Conservation (phyloP, 2,329 filamentous ascomycete genomes). For the Ramularia endophylla region DNA sequence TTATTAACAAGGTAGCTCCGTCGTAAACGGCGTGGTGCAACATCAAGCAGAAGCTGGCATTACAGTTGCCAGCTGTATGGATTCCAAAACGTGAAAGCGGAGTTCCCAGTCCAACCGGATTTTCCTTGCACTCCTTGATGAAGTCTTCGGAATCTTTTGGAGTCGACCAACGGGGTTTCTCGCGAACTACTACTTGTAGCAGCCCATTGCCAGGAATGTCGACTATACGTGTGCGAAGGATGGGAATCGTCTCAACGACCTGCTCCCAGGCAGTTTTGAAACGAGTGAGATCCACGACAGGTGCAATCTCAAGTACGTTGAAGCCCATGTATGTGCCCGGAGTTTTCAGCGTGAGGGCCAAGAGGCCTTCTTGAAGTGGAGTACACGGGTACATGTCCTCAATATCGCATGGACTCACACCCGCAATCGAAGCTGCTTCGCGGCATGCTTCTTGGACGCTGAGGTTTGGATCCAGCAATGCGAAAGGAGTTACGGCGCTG, state of each 20-base stretch:
- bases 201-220: conserved; percentile 6
- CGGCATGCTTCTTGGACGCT: background rate
- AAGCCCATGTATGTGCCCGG: conserved; percentile 50
- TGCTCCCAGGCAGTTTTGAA: conserved; percentile 35
- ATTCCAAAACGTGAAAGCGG: conserved; percentile 35
- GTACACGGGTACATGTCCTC: conserved; percentile 47
- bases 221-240: conserved; percentile 34
- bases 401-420: conserved; percentile 20
- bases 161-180: conserved; percentile 26
- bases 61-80: conserved; percentile 17
- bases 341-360: conserved; percentile 48
- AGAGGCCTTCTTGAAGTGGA: conserved; percentile 30
- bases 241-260: conserved; percentile 27
- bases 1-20: conserved; percentile 32
- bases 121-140: conserved; percentile 30
- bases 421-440: conserved; percentile 7
- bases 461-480: background rate
- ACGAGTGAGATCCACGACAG: conserved; percentile 26
- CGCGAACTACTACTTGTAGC: conserved; percentile 23
- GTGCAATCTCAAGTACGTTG: conserved; percentile 1
- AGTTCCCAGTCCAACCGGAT: conserved; percentile 36
- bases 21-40: conserved; percentile 39
- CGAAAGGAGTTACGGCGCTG: conserved; percentile 3
- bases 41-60: conserved; percentile 2
- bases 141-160: conserved; percentile 28